These are phyloP conservation scores for Lecanicillium sp. DNA, from an alignment of 2,329 filamentous ascomycete species.

Conservation along the genomic window DNA sequence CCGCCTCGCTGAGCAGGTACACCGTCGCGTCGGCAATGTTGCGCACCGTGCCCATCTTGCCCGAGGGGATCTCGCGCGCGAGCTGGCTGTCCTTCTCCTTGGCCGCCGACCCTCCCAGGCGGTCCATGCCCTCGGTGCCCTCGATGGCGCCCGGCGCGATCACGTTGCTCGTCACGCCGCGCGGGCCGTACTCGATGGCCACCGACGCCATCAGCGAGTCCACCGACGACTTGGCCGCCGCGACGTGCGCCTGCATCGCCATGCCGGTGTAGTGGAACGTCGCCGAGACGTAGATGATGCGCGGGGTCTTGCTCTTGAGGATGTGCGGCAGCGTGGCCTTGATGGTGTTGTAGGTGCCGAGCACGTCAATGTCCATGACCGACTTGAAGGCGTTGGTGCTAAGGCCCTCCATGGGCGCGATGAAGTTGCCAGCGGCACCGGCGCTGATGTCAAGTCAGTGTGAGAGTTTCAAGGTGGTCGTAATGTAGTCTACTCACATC, in stretches of 20 bases:
- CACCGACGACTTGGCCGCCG: slow-evolving; percentile 84
- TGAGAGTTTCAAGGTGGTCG: too few relatives aligned
- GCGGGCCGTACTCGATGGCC: slow-evolving; percentile 83
- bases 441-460: too few relatives aligned
- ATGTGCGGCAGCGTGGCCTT: slow-evolving; percentile 87
- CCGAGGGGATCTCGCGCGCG: slow-evolving; percentile 57
- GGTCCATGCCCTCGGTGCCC: slow-evolving; percentile 74
- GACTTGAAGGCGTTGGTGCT: slow-evolving; percentile 87
- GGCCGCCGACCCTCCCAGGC: slow-evolving; percentile 42
- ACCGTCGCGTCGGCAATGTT: slow-evolving; percentile 93
- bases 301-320: slow-evolving; percentile 65
- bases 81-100: slow-evolving; percentile 25
- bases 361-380: slow-evolving; percentile 92
- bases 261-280: slow-evolving; percentile 86
- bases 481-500: too few relatives aligned
- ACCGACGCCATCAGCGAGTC: slow-evolving; percentile 77
- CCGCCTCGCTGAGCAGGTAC: slow-evolving; percentile 79
- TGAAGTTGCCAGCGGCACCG: slow-evolving; percentile 92
- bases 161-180: slow-evolving; percentile 80
- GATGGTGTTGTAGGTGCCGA: slow-evolving; percentile 90
- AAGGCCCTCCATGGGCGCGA: slow-evolving; percentile 76
- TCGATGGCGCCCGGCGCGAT: slow-evolving; percentile 83
- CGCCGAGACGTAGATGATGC: slow-evolving; percentile 85
- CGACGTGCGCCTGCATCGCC: slow-evolving; percentile 83
- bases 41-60: slow-evolving; percentile 70